Percentiles rank a stretch among this genome's conserved stretches.
phyloP scores from a whole-genome alignment of 2,329 filamentous ascomycete species.

The Knufia fluminis region DNA sequence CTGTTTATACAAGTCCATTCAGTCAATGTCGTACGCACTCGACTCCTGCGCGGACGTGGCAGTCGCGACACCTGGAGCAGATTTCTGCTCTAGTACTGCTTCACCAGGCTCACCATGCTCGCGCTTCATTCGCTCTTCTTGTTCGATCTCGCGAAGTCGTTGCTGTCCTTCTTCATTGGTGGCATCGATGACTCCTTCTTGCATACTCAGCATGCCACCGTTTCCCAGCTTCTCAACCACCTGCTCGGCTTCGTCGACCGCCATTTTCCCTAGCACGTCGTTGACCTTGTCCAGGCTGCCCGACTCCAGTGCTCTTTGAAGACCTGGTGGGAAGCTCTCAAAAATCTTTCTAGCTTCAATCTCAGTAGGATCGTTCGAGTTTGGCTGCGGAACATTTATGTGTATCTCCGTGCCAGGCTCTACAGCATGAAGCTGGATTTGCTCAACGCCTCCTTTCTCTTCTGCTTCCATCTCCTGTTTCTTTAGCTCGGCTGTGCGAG shows the following conservation, averaged over 20 bases:
- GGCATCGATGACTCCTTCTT: conserved; percentile 89
- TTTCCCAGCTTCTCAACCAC: conserved; percentile 71
- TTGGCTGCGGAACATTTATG: conserved; percentile 66
- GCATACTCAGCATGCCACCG: conserved; percentile 80
- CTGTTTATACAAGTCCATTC: background rate
- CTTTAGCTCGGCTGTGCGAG: conserved; percentile 63
- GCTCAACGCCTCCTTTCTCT: conserved; percentile 64
- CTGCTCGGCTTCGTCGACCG: conserved; percentile 76
- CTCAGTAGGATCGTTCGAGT: conserved; percentile 54
- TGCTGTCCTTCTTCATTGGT: conserved; percentile 79
- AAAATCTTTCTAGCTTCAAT: conserved; percentile 65
- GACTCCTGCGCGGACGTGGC: background rate
- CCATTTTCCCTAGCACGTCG: conserved; percentile 79
- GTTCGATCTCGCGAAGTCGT: conserved; percentile 66
- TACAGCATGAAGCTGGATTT: conserved; percentile 94
- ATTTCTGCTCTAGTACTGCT: conserved; percentile 13
- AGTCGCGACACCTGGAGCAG: too few relatives aligned
- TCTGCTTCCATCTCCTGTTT: conserved; percentile 47
- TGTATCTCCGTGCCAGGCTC: conserved; percentile 87
- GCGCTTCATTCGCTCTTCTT: conserved; percentile 36
- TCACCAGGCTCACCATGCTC: conserved; percentile 18
- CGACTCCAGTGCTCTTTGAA: conserved; percentile 75
- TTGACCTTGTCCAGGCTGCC: conserved; percentile 85
- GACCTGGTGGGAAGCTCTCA: conserved; percentile 69
- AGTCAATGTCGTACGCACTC: conserved; percentile 9